Evolutionary conservation across 768 basidiomycete species (phyloP).

Genomic region (Tricholoma bakamatsutake): DNA sequence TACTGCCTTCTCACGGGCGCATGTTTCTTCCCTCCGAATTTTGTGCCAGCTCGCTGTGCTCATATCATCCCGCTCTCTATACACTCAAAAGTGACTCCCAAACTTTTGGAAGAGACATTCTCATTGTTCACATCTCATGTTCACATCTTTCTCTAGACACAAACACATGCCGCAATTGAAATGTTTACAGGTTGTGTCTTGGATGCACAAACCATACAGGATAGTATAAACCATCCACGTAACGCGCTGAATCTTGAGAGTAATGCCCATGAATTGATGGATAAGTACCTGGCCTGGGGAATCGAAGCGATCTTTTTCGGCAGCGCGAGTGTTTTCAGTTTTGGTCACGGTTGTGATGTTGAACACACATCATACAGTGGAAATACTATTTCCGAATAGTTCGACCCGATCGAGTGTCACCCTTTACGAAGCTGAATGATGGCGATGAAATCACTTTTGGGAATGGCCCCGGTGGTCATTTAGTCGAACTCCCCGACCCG

Average conservation of each 20-base stretch:
- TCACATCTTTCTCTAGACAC: too few relatives aligned
- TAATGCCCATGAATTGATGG: not conserved
- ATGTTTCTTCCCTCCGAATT: not conserved
- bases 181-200: not conserved
- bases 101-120: not conserved
- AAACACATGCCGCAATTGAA: not conserved
- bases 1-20: not conserved
- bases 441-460: not conserved
- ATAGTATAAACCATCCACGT: not conserved
- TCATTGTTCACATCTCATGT: too few relatives aligned
- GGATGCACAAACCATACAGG: not conserved
- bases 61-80: not conserved
- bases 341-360: not conserved
- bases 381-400: not conserved
- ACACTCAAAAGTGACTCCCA: not conserved
- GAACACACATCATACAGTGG: not conserved
- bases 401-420: not conserved
- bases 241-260: not conserved
- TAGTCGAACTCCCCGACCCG: conserved; percentile 2
- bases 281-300: not conserved
- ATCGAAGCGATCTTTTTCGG: not conserved
- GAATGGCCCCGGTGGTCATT: not conserved
- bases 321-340: not conserved
- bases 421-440: not conserved
- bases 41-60: not conserved